Base-by-base conservation (phyloP, 208 protist species). In the Leishmania lainsoni region DNA sequence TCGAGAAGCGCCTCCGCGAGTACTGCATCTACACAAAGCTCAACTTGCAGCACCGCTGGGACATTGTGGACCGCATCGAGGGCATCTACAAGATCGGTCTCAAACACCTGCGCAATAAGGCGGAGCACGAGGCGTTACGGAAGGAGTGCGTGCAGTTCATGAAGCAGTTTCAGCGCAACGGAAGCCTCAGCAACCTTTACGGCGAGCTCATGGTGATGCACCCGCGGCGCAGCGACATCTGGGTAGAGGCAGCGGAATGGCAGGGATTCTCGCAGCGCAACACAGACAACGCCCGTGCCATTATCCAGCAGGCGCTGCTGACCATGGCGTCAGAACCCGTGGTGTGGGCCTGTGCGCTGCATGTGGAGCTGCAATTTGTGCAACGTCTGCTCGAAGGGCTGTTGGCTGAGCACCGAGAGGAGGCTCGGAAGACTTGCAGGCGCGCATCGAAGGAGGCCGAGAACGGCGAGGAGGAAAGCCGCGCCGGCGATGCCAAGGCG, bases 71-170 rank as follows among this genome's bases (percentile, higher is more conserved):
- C 76, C 92, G 94, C 69, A 90, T 96, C 26, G 93, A 97, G 83
- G 79, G 82, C 80, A 92, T 97, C 56, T 97, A 96, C 83, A 87
- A 84, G 32, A 94, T 97, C 72, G 93, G 93, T 22, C 70, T 96
- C 35, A 94, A 94, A 79, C 88, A 96, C 75, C 79, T 97, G 9
- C 88, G 86, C 20, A 86, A 90, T 48, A 73, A 75, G 49, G 76
- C 81, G 5, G 92, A 96, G 74, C 85, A 83, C 69, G 91, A 96
- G 73, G 32, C 82, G 29, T 63, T 96, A 39, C 88, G 91, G 52
- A 66, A 85, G 14, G 92, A 97, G 66, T 94, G 79, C 75, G 84
- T 91, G 26, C 59, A 77, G 10, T 95, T 97, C 78, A 63, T 97
- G 70, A 92, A 92, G 84, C 66, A 87, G 22, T 90, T 91, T 56